Evolutionary conservation across 108 stramenopile species (phyloP), one percentile per base, ranked within the genome.

Genomic region (Cyclotella choctawhatcheeana): DNA sequence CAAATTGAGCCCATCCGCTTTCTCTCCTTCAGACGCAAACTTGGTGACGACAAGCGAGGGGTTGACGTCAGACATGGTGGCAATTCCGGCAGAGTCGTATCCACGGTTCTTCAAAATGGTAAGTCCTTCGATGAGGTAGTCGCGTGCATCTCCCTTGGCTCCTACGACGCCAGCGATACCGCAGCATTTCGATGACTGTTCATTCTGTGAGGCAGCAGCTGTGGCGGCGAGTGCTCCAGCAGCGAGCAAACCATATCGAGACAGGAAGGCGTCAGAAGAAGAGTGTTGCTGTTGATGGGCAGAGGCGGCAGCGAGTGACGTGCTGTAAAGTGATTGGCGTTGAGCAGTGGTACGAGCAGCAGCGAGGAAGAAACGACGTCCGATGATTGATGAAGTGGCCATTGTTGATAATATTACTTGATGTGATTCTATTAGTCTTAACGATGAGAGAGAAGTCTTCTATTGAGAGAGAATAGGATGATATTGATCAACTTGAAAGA

Each of bases 21-120:
- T 93, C 65, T 97, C 88, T 14, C 97, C 98, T 66, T 92, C 89
- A 17, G 90, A 92, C 18, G 97, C 98, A 66, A 74, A 97, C 87
- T 99, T 99, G 40, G 97, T 95, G 31, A 98, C 86, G 32, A 12
- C n/a, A 2, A 56, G 55, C 2, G 55, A 56, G 30, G 74, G 65
- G 59, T 76, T 54, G 59, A 32, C 52, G 37, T 74, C 53, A 24
- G 79, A 58, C 51, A 98, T 83, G 6, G 98, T 97, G 12, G 96
- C 97, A 17, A 99, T 83, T 43, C 99, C 99, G 5, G 99, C 98
- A 64, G 92, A 94, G 66, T 99, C 99, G 76, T 99, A 99, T 26
- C 99, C 99, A 7, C 99, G 93, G 68, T 98, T 99, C 76, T 97
- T 97, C 68, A 99, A 82, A 65, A 99, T 93, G 29, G 92, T 89